A percentile compares a stretch with the other conserved stretches of the same genome.
These are phyloP conservation scores for Erucastrum elatum DNA, from an alignment of 345 rosid species.

Conservation along the genomic window DNA sequence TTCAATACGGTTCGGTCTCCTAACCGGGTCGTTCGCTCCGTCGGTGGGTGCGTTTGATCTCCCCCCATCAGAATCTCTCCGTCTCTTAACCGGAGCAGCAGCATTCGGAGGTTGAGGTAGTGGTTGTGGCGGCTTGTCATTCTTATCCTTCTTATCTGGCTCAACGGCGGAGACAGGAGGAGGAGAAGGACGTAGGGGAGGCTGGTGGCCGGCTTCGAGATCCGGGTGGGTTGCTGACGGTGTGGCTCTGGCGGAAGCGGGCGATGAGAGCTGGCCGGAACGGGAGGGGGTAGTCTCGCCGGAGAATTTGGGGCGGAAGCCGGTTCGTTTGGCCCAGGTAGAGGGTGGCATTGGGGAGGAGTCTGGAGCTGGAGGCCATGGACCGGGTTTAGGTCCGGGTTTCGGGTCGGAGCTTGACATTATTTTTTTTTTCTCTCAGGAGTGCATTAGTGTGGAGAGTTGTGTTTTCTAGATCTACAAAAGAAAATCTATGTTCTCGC, in stretches of 20 bases:
- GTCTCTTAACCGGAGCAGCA: constrained; percentile 56
- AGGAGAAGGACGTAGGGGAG: constrained; percentile 21
- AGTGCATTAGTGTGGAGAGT: constrained; percentile 18
- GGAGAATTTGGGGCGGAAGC: constrained; percentile 92
- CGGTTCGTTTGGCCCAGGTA: constrained; percentile 93
- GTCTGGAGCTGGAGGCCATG: constrained; percentile 77
- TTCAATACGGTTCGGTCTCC: constrained; percentile 63
- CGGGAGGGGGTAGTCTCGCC: constrained; percentile 83
- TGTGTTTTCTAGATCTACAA: constrained; percentile 23
- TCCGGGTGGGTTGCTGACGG: constrained; percentile 56
- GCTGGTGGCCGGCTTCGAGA: constrained; percentile 74
- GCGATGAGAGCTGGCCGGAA: constrained; percentile 65
- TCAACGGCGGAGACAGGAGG: constrained; percentile 37
- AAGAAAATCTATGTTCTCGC: background rate
- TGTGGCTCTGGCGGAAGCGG: constrained; percentile 50
- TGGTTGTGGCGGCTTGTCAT: constrained; percentile 22
- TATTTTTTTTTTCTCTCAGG: constrained; percentile 4
- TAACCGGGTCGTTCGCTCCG: constrained; percentile 37
- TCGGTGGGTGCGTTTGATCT: constrained; percentile 50
- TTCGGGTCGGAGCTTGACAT: constrained; percentile 80
- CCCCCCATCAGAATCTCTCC: constrained; percentile 79
- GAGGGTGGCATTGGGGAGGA: constrained; percentile 82
- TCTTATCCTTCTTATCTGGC: constrained; percentile 37
- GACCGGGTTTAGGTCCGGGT: constrained; percentile 64
- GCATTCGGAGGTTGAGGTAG: background rate